Percentiles rank a stretch among this genome's conserved stretches.
These are phyloP conservation scores for Setaria viridis DNA, from an alignment of 202 grass and related monocot genomes.

Conservation along the genomic window DNA sequence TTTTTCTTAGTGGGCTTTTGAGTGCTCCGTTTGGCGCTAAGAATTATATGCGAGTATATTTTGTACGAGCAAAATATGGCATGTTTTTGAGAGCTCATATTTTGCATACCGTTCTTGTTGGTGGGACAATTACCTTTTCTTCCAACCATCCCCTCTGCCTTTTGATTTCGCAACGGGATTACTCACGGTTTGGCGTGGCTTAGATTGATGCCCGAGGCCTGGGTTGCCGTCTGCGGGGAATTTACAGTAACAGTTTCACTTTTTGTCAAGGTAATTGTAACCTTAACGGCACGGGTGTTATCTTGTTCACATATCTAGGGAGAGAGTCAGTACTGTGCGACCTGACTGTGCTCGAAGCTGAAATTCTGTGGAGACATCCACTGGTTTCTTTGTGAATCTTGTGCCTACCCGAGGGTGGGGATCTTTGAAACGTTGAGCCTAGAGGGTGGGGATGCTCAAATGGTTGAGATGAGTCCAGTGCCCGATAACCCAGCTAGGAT, in stretches of 20 bases:
- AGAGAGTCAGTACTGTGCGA: neutral
- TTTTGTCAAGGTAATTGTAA: neutral
- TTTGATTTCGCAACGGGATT: neutral
- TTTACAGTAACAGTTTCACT: neutral
- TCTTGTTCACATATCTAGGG: neutral
- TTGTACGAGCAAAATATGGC: neutral
- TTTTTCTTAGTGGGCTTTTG: neutral
- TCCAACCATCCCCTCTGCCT: neutral
- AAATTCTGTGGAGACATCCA: neutral
- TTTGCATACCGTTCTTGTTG: neutral
- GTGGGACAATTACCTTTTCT: neutral
- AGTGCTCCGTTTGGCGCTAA: neutral
- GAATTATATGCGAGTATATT: neutral
- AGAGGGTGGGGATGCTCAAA: neutral
- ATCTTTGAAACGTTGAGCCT: neutral
- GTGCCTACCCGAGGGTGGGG: neutral
- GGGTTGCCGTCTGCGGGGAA: neutral
- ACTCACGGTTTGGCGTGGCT: neutral
- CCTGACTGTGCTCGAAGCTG: neutral
- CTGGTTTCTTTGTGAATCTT: neutral
- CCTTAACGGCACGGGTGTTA: neutral
- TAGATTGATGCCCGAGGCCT: neutral
- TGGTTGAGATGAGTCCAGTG: neutral
- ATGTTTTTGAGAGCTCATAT: neutral
- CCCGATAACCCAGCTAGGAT: neutral